phyloP scores from a whole-genome alignment of 805 yeast genomes.

The Kazachstania bromeliacearum region DNA sequence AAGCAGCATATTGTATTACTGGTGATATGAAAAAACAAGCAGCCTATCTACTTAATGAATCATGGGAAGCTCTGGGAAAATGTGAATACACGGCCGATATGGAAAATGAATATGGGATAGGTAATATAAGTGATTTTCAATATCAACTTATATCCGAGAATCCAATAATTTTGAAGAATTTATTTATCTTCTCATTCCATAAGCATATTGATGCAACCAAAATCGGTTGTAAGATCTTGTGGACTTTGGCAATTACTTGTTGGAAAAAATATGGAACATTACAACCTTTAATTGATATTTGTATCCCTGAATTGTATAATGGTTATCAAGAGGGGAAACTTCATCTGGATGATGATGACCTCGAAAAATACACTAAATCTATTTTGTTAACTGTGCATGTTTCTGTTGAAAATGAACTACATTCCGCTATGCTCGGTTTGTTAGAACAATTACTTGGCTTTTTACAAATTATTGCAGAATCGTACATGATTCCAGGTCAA shows the following conservation, averaged over 20 bases:
- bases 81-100: constrained; percentile 45
- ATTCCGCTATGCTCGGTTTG: constrained; percentile 38
- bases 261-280: constrained; percentile 14
- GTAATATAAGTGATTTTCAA: constrained; percentile 62
- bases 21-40: constrained; percentile 54
- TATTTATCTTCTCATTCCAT: constrained; percentile 62
- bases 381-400: constrained; percentile 15
- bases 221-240: constrained; percentile 55
- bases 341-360: constrained; percentile 17
- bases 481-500: constrained; percentile 66
- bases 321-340: constrained; percentile 20
- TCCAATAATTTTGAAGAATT: constrained; percentile 50
- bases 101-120: constrained; percentile 45
- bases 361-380: constrained; percentile 15
- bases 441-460: constrained; percentile 51
- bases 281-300: constrained; percentile 12
- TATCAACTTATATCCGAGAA: constrained; percentile 50
- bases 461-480: constrained; percentile 53
- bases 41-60: constrained; percentile 42
- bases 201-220: constrained; percentile 49
- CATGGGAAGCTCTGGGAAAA: constrained; percentile 74
- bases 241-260: constrained; percentile 44
- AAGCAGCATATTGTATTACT: constrained; percentile 55
- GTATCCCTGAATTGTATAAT: constrained; percentile 22
- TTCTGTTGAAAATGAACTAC: constrained; percentile 55